These are phyloP conservation scores for Diaporthe citriasiana DNA, from an alignment of 2,329 filamentous ascomycete genomes.

Conservation along the genomic window DNA sequence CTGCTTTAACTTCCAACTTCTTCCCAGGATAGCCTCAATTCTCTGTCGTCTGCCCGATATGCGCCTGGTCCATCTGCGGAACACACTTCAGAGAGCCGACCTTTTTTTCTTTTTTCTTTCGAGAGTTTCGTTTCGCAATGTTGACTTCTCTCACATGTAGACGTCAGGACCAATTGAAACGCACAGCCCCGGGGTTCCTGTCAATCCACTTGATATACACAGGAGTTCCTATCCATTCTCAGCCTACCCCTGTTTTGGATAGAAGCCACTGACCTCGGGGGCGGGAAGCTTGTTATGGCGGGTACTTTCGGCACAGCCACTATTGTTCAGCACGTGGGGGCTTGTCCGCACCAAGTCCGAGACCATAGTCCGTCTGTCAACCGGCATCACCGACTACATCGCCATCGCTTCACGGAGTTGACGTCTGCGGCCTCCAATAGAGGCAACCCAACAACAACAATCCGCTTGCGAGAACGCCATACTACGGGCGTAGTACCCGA, in stretches of 20 bases:
- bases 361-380: background rate
- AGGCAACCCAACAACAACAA: background rate
- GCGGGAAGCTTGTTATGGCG: conserved; percentile 21
- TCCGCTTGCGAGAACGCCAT: background rate
- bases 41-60: background rate
- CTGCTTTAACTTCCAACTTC: background rate
- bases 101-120: too few species aligned
- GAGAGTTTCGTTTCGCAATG: background rate
- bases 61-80: background rate
- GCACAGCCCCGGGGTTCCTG: conserved; percentile 20
- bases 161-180: conserved; percentile 26
- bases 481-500: background rate
- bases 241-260: conserved; percentile 32
- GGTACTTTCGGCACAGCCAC: conserved; percentile 23
- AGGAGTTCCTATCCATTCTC: background rate
- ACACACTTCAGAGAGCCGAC: conserved; percentile 26
- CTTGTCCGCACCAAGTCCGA: conserved; percentile 1
- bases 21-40: background rate
- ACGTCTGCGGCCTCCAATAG: conserved; percentile 17
- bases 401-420: background rate
- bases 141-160: background rate
- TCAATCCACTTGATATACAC: conserved; percentile 1
- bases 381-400: conserved; percentile 21
- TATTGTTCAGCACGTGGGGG: conserved; percentile 4
- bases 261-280: conserved; percentile 24